Percentiles rank a stretch among this genome's conserved stretches.
These are phyloP conservation scores for Fusarium camptoceras DNA, from an alignment of 2,329 filamentous ascomycete species.

Conservation along the genomic window DNA sequence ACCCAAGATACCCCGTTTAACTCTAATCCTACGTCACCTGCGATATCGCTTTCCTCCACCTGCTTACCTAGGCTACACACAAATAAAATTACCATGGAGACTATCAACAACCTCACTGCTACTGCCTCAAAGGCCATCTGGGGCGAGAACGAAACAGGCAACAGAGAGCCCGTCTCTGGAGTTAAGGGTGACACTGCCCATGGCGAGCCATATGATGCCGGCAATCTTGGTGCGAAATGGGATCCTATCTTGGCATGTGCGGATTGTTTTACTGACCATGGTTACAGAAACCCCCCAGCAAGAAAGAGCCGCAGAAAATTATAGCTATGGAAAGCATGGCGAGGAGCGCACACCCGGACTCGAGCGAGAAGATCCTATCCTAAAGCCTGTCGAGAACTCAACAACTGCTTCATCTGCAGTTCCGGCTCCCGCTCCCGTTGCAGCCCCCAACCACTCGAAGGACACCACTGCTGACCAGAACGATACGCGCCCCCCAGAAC, in stretches of 20 bases:
- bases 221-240: conserved; percentile 69
- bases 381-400: conserved; percentile 5
- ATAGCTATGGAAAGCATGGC: conserved; percentile 24
- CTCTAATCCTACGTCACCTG: neutral
- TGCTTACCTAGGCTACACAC: neutral
- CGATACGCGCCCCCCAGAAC: conserved; percentile 55
- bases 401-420: conserved; percentile 1
- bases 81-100: conserved; percentile 65
- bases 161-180: conserved; percentile 78
- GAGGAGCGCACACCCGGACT: conserved; percentile 14
- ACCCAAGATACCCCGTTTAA: conserved; percentile 22
- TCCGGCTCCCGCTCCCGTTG: neutral
- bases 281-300: conserved; percentile 32
- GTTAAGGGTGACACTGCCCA: conserved; percentile 73
- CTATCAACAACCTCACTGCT: conserved; percentile 66
- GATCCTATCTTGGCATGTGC: neutral
- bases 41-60: neutral
- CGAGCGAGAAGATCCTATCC: conserved; percentile 10
- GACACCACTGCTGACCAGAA: conserved; percentile 50
- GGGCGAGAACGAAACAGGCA: conserved; percentile 54
- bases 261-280: neutral
- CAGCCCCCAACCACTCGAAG: conserved; percentile 14
- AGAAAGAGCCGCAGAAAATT: conserved; percentile 33
- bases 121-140: conserved; percentile 58
- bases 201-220: conserved; percentile 81